Evolutionary conservation across 2,329 filamentous ascomycete genomes (phyloP).

Genomic region (Verticillium alfalfae): DNA sequence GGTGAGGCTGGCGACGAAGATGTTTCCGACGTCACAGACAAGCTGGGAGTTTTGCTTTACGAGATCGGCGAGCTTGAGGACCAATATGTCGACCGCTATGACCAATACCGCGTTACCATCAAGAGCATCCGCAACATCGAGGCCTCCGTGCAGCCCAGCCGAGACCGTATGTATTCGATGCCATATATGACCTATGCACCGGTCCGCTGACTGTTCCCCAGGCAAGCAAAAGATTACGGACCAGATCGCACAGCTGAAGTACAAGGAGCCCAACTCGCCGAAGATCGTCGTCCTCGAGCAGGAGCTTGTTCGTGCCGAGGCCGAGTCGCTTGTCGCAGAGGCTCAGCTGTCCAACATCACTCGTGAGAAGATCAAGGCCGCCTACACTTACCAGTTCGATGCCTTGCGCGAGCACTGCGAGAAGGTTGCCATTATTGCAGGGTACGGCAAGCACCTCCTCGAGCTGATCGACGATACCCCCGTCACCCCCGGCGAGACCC

Average conservation of each 20-base stretch:
- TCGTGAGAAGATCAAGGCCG: conserved; percentile 97
- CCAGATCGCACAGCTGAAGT: conserved; percentile 97
- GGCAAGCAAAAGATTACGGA: conserved; percentile 99
- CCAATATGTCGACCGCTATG: conserved; percentile 96
- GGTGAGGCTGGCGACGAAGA: conserved; percentile 94
- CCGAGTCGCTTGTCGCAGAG: conserved; percentile 97
- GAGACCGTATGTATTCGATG: conserved; percentile 68
- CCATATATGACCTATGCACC: no score
- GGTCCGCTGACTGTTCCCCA: conserved; percentile 24
- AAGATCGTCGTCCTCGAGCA: conserved; percentile 98
- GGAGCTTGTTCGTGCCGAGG: conserved; percentile 95
- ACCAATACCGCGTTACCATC: conserved; percentile 98
- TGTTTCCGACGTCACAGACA: conserved; percentile 97
- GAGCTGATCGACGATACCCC: conserved; percentile 95
- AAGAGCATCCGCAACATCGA: conserved; percentile 99
- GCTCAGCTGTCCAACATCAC: conserved; percentile 99
- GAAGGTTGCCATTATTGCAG: conserved; percentile 96
- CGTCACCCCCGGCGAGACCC: conserved; percentile 94
- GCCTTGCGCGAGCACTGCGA: conserved; percentile 95
- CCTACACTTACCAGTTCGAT: conserved; percentile 97
- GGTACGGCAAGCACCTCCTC: conserved; percentile 96
- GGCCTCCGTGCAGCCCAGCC: conserved; percentile 93
- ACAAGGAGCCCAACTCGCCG: conserved; percentile 98
- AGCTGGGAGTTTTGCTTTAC: conserved; percentile 95
- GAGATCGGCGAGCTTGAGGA: conserved; percentile 98